Evolutionary conservation across 208 protist species (phyloP).

Genomic region (Wallacemonas sp.): DNA sequence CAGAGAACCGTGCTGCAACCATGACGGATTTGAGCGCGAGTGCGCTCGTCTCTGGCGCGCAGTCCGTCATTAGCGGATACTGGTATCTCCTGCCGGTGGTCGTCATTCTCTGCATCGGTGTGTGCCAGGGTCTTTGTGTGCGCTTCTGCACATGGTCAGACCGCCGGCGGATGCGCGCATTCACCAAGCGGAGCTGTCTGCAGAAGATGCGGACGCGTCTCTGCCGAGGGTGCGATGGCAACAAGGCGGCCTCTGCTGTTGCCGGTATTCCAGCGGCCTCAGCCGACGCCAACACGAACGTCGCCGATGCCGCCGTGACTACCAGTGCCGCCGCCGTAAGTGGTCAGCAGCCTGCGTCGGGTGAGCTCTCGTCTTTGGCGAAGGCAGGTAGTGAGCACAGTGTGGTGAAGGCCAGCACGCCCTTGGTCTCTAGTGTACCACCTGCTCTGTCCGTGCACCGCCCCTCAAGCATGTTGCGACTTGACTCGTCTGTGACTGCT

Average conservation of each 20-base stretch:
- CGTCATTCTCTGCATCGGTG: constrained; percentile 6
- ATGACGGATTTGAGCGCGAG: background rate
- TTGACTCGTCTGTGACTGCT: background rate
- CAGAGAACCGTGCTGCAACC: background rate
- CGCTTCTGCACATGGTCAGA: constrained; percentile 8
- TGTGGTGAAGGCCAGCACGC: too few species aligned
- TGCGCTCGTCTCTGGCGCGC: background rate
- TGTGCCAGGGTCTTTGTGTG: background rate
- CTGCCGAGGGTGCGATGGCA: background rate
- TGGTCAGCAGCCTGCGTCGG: too few species aligned
- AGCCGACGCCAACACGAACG: too few species aligned
- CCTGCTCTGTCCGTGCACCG: too few species aligned
- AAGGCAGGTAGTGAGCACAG: too few species aligned
- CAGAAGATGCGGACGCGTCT: constrained; percentile 2
- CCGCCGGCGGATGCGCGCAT: constrained; percentile 2
- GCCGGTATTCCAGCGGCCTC: too few species aligned
- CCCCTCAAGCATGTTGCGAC: background rate
- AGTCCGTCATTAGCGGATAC: constrained; percentile 10
- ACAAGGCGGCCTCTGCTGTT: too few species aligned
- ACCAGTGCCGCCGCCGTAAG: too few species aligned
- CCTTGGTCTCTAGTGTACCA: too few species aligned
- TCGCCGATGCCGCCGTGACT: too few species aligned
- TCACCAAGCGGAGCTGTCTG: background rate
- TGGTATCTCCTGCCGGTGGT: constrained; percentile 15
- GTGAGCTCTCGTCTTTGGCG: too few species aligned